These are phyloP conservation scores for Candida sphagnicola DNA, from an alignment of 805 yeast species.

Conservation along the genomic window DNA sequence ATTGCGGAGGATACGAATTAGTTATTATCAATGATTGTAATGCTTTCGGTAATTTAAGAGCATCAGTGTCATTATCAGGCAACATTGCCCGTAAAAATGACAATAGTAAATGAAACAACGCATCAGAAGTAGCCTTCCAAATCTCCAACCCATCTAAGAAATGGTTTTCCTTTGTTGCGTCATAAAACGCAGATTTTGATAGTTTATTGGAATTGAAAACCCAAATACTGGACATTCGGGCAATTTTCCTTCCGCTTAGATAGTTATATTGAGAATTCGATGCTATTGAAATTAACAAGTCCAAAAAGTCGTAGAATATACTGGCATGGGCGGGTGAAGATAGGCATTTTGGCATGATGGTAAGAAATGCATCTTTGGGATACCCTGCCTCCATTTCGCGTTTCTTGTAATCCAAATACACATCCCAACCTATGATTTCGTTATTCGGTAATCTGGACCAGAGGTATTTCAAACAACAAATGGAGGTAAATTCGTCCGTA, in stretches of 20 bases:
- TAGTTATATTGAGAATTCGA: slow-evolving; percentile 76
- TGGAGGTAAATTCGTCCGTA: slow-evolving; percentile 63
- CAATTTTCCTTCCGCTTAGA: slow-evolving; percentile 73
- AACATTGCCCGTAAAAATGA: slow-evolving; percentile 78
- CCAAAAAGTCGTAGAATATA: slow-evolving; percentile 83
- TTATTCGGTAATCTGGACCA: slow-evolving; percentile 84
- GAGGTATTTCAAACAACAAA: slow-evolving; percentile 71
- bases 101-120: slow-evolving; percentile 74
- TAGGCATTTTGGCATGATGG: slow-evolving; percentile 80
- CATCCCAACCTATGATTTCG: slow-evolving; percentile 83
- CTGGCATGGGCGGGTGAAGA: slow-evolving; percentile 86
- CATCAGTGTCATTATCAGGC: slow-evolving; percentile 58
- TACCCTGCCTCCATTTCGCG: slow-evolving; percentile 62
- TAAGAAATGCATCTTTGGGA: slow-evolving; percentile 71
- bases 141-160: slow-evolving; percentile 69
- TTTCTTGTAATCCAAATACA: slow-evolving; percentile 65
- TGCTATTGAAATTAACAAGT: slow-evolving; percentile 70
- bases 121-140: slow-evolving; percentile 83
- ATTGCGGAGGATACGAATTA: slow-evolving; percentile 73
- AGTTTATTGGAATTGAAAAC: slow-evolving; percentile 56
- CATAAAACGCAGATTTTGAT: slow-evolving; percentile 30
- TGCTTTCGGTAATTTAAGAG: slow-evolving; percentile 58
- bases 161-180: slow-evolving; percentile 34
- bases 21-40: slow-evolving; percentile 62
- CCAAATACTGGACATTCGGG: slow-evolving; percentile 85